Base-by-base conservation (phyloP, 306 rosid genomes). In the Prunus armeniaca region DNA sequence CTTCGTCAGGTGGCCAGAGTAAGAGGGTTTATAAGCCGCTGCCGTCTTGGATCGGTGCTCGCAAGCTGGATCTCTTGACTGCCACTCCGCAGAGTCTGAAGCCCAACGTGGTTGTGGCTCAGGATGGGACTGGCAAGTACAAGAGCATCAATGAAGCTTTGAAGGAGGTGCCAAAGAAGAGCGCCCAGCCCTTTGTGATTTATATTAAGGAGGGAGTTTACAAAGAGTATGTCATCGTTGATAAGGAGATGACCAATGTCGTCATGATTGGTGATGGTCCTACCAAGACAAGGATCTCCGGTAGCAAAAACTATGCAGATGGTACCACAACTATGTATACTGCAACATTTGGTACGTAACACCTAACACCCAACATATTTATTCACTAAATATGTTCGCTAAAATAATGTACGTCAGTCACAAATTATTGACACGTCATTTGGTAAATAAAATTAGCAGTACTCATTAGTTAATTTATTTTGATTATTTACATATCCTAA, bases 191-290 rank as follows among this genome's bases (percentile, higher is more conserved):
- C 11, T 91, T 91, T 83, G 91, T 94, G 24, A 91, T 93, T 54
- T 45, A 94, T 34, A 73, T 94, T 8, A 90, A 90, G 81, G 88
- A 66, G 4, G 97, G 98, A 20, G 69, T 88, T 25, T 94, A 90
- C 45, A 30, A 34, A 0, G 93, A 90, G 74, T 13, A 20, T 22
- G 89, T 90, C 2, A 15, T n/a, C 3, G 1, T 94, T 5, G 43
- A 38, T 3, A 79, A 65, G 74, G 0, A 1, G 1, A 86, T 83
- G 93, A 81, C 80, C 11, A 38, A 68, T 68, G 84, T 94, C 32
- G 76, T 83, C 20, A 58, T 94, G 76, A 65, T 88, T 15, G 98
- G 96, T 17, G 98, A 94, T 69, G 98, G 98, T n/a, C 91, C 97
- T 2, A 77, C 82, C 3, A 87, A 82, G 70, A 86, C 97, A 49